These are phyloP conservation scores for Umbelopsis ramanniana DNA, from an alignment of 192 early-diverging fungal genomes.

Conservation along the genomic window DNA sequence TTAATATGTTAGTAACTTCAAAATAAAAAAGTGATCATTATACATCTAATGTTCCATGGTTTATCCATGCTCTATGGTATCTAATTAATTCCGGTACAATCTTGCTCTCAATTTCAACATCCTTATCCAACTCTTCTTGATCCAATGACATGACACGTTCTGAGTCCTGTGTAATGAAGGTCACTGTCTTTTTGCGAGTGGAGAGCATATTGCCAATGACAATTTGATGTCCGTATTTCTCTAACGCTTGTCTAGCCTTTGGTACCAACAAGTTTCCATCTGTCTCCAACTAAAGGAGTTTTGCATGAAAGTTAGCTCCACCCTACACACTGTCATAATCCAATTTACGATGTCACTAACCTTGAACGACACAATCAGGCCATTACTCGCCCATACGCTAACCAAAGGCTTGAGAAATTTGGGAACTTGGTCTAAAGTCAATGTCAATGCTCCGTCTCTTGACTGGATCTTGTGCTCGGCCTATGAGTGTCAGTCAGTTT, in stretches of 20 bases:
- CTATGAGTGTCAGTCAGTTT: slow-evolving; percentile 32
- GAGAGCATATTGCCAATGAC: slow-evolving; percentile 95
- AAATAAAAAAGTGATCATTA: background rate
- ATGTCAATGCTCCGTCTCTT: slow-evolving; percentile 77
- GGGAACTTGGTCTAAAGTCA: slow-evolving; percentile 95
- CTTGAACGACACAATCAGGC: slow-evolving; percentile 98
- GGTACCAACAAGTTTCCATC: slow-evolving; percentile 78
- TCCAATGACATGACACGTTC: slow-evolving; percentile 56
- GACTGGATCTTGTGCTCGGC: slow-evolving; percentile 98
- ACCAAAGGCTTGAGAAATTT: slow-evolving; percentile 95
- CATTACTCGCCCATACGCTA: slow-evolving; percentile 85
- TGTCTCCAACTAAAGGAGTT: slow-evolving; percentile 74
- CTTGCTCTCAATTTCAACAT: slow-evolving; percentile 71
- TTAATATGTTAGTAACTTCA: background rate
- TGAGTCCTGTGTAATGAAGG: slow-evolving; percentile 56
- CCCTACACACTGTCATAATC: too few species aligned
- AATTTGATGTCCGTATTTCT: slow-evolving; percentile 92
- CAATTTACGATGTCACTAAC: slow-evolving; percentile 31
- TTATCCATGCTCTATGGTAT: slow-evolving; percentile 70
- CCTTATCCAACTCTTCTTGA: slow-evolving; percentile 51
- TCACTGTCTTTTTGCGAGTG: slow-evolving; percentile 88
- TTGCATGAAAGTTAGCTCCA: too few species aligned
- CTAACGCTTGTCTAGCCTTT: slow-evolving; percentile 81
- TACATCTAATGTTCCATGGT: slow-evolving; percentile 26
- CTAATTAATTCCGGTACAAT: slow-evolving; percentile 74